Evolutionary conservation across 1,284 basidiomycete species (phyloP).

Genomic region (Farysia itapuensis): DNA sequence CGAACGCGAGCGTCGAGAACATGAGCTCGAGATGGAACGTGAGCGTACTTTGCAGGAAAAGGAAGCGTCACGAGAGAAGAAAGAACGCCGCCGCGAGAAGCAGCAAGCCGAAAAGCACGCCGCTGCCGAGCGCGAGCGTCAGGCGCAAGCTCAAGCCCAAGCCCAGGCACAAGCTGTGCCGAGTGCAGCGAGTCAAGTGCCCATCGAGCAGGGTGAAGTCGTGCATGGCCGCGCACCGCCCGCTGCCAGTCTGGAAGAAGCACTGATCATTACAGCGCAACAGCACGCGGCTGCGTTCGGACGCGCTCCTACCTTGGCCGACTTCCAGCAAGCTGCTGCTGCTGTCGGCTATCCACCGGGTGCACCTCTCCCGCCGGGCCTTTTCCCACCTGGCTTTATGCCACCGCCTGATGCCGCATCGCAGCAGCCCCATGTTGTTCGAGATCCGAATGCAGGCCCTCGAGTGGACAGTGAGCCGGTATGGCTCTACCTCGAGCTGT

Average conservation of each 20-base stretch:
- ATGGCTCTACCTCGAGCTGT: constrained; percentile 54
- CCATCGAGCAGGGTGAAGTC: constrained; percentile 1
- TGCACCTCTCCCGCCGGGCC: constrained; percentile 18
- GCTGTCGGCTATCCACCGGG: constrained; percentile 31
- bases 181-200: constrained; percentile 17
- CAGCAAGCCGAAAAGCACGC: constrained; percentile 36
- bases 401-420: constrained; percentile 10
- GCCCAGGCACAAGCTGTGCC: constrained; percentile 29
- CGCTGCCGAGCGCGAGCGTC: constrained; percentile 21
- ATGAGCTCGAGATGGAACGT: constrained; percentile 24
- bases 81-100: constrained; percentile 29
- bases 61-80: constrained; percentile 19
- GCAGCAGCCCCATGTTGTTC: constrained; percentile 21
- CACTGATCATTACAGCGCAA: constrained; percentile 26
- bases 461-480: constrained; percentile 56
- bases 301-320: constrained; percentile 25
- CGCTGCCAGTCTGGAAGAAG: constrained; percentile 21
- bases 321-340: constrained; percentile 29
- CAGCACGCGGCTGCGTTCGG: constrained; percentile 27
- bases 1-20: constrained; percentile 18
- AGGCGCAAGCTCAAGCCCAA: constrained; percentile 16
- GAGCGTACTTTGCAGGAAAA: constrained; percentile 26
- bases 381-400: constrained; percentile 16
- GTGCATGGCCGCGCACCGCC: constrained; percentile 24
- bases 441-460: constrained; percentile 45